These are phyloP conservation scores for Hyphopichia pseudoburtonii DNA, from an alignment of 1,139 yeast species.

Conservation along the genomic window DNA sequence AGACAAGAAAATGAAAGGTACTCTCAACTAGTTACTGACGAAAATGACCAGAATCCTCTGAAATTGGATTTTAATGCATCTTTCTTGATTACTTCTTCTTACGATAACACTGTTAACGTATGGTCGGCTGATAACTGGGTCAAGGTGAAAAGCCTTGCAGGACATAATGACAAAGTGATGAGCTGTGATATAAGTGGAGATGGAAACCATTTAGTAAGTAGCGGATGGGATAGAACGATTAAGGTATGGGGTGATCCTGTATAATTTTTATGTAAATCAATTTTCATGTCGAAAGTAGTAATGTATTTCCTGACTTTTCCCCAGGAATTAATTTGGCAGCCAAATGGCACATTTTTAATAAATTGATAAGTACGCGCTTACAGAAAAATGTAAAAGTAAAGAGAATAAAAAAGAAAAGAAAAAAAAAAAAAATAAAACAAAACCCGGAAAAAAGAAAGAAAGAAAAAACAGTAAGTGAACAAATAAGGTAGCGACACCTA, in stretches of 20 bases:
- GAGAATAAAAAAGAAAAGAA: not conserved
- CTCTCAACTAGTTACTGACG: conserved; percentile 24
- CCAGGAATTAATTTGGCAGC: no score
- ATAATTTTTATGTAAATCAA: no score
- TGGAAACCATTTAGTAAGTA: conserved; percentile 49
- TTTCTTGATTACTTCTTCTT: conserved; percentile 61
- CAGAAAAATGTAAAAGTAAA: not conserved
- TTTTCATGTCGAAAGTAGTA: no score
- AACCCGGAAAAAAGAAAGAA: no score
- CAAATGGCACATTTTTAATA: no score
- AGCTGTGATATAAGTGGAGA: conserved; percentile 57
- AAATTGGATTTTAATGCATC: conserved; percentile 37
- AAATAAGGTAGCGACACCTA: no score
- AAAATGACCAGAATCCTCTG: conserved; percentile 24
- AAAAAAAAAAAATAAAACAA: no score
- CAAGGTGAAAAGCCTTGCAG: conserved; percentile 52
- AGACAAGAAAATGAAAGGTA: conserved; percentile 11
- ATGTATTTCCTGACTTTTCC: no score
- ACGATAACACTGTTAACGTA: conserved; percentile 63
- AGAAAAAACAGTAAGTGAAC: no score
- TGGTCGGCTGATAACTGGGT: conserved; percentile 81
- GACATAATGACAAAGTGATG: conserved; percentile 73
- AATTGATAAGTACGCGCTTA: no score
- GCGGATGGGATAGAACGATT: conserved; percentile 85
- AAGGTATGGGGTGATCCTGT: conserved; percentile 51